Evolutionary conservation across 257 asterid species (phyloP), one percentile per base, ranked within the genome.

Genomic region (Nicotiana tabacum): DNA sequence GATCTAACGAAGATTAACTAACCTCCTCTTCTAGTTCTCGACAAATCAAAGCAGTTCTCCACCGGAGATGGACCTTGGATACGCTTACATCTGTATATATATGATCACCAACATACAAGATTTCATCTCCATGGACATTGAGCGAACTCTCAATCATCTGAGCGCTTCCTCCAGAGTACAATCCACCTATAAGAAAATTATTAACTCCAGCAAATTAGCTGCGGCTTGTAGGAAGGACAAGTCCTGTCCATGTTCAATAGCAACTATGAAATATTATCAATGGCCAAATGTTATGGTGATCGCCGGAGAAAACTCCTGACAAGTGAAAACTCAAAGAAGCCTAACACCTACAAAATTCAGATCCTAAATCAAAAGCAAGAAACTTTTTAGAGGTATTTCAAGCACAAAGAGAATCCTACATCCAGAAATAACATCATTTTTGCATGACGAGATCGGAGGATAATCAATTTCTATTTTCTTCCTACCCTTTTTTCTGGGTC

Each of bases 21-120:
- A 92, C 98, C 98, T 94, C 98, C 77, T 93, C 94, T 87, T 94
- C 98, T 83, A 94, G 88, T 87, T 94, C 98, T 80, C 97, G 92
- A 83, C 98, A 94, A 87, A 94, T 91, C 85, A 94, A 88, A 11
- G 98, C 97, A n/a, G 98, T 94, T 87, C 98, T 91, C 98, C 98
- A 94, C 53, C 98, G 91, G 48, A 91, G 95, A 94, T 94, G 94
- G 78, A 94, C 92, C 90, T 94, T 94, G 57, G 98, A 92, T 86
- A 90, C 94, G 93, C 98, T 94, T 82, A 94, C 98, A 87, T 94
- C 98, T 18, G 98, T 94, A 84, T 92, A 94, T 86, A 94, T 92
- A 85, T 94, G 98, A 88, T 94, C 98, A 78, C 98, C 98, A 48
- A 94, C 98, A 85, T 94, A 94, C 69, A 94, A 82, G 84, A 94